Base-by-base conservation (phyloP, 106 monocot species). In the Posidonia australis region DNA sequence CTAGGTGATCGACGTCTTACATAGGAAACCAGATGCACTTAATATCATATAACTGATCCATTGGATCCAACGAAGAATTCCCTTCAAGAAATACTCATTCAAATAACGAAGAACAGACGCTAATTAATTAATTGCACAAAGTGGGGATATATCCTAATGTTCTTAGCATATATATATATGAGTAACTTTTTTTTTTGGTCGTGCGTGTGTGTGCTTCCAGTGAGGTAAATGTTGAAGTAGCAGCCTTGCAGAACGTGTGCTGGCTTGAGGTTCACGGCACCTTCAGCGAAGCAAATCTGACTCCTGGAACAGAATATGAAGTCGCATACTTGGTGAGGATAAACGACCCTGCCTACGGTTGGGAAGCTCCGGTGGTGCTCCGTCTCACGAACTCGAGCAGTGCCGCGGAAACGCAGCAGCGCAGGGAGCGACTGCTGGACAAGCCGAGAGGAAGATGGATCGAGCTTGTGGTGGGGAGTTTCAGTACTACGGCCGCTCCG, bases 221-320 rank as follows among this genome's bases (percentile, higher is more conserved):
- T 17, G 72, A 64, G 4, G 64, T 1, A 10, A 66, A 82, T 24
- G 62, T 84, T 17, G 79, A 81, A 57, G 66, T 69, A 0, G 81
- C 76, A 16, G 24, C 42, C 5, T 65, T 88, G 23, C 19, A 31
- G 18, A 36, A 79, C 11, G 84, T 84, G 6, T 84, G 84, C 25
- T 88, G 88, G 88, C 71, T 88, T 13, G 84, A 88, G 68, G 55
- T 88, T 13, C 78, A 77, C 48, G 84, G 81, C 10, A 79, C 46
- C 28, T 45, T 84, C 0, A 58, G 79, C 5, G 31, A 55, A 5
- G 76, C 74, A 13, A 25, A 58, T 44, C 76, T 88, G 6, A 84
- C 81, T 20, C 88, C 88, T 10, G 69, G 58, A 23, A 29, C 63
- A 29, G 62, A 13, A 10, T 88, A 88, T n/a, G 79, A 81, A 27